Base-by-base conservation (phyloP, 176 grass and related monocot species). In the Oryza longistaminata region DNA sequence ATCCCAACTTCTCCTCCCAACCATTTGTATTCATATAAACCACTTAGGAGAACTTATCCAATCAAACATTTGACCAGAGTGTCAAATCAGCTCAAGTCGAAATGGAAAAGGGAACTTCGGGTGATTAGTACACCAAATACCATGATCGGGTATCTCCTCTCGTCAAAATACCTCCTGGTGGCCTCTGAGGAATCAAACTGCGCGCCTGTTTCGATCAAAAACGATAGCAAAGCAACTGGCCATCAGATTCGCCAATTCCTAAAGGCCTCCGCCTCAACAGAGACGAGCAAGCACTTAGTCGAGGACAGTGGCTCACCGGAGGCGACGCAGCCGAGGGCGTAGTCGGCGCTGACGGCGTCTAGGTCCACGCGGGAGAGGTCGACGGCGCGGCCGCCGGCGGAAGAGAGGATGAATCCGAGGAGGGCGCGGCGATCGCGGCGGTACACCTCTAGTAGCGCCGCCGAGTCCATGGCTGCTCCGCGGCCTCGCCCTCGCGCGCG, bases 371-470 rank as follows among this genome's bases (percentile, higher is more conserved):
- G 82, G 62, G 92, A 88, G 58, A 94, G 87, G 53, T 90, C 92
- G 39, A 92, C 55, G 7, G 80, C 85, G 77, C 66, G 67, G 64
- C 82, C 62, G 45, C 85, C 81, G 33, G 31, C 78, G 22, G 93
- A 78, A 15, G 91, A 98, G 85, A 95, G 85, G 64, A 98, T 83
- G 85, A 92, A 93, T 9, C 90, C 79, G 49, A 97, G 95, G 33
- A 95, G 93, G 21, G 70, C 85, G 87, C 90, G 92, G 76, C 95
- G 93, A 82, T 95, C 91, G 69, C 86, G 91, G 68, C 88, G 95
- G 77, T 88, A 95, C 68, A 81, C 71, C 46, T 95, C 90, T 11
- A 93, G 85, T 73, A 95, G 79, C n/a, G 81, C 58, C 14, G 85
- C 73, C 24, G 87, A 64, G 31, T 91, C 92, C 95, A 97, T 97